Evolutionary conservation across 1,284 basidiomycete species (phyloP).

Genomic region (Mycena citricolor): DNA sequence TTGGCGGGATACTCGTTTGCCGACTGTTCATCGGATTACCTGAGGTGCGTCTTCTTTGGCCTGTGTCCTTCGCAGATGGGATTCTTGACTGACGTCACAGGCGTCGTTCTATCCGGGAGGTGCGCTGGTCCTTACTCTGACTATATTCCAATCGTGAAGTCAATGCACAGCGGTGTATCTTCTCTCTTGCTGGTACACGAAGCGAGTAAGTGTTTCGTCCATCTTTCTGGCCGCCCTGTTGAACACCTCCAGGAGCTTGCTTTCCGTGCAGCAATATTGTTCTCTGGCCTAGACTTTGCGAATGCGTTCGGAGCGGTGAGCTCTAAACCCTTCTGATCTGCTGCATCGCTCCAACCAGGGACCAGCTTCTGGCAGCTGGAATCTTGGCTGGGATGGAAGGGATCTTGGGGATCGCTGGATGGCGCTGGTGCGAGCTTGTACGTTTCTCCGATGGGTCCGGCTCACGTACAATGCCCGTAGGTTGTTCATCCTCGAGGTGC

Average conservation of each 20-base stretch:
- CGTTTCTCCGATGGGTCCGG: not conserved
- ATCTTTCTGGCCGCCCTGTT: not conserved
- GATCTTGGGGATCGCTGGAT: constrained; percentile 63
- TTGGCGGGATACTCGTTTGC: constrained; percentile 55
- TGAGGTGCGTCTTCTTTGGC: constrained; percentile 37
- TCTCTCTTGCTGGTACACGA: constrained; percentile 65
- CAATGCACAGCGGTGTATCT: constrained; percentile 47
- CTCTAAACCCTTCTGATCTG: constrained; percentile 8
- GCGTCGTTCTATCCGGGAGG: constrained; percentile 63
- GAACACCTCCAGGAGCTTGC: constrained; percentile 51
- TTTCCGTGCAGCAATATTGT: constrained; percentile 69
- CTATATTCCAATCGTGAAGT: not conserved
- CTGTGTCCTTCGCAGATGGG: not conserved
- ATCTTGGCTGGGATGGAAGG: constrained; percentile 72
- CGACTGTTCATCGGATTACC: constrained; percentile 64
- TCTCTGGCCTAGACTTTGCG: constrained; percentile 66
- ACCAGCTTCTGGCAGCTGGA: constrained; percentile 64
- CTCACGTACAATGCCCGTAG: constrained; percentile 30
- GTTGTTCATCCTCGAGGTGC: constrained; percentile 64
- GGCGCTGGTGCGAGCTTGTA: constrained; percentile 56
- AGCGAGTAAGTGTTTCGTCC: constrained; percentile 40
- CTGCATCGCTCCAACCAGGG: constrained; percentile 1
- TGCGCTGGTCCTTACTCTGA: not conserved
- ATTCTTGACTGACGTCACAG: constrained; percentile 26
- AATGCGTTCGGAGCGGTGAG: constrained; percentile 75